Conservation (phyloP, 2,329 filamentous ascomycete species). For the Claviceps purpurea region DNA sequence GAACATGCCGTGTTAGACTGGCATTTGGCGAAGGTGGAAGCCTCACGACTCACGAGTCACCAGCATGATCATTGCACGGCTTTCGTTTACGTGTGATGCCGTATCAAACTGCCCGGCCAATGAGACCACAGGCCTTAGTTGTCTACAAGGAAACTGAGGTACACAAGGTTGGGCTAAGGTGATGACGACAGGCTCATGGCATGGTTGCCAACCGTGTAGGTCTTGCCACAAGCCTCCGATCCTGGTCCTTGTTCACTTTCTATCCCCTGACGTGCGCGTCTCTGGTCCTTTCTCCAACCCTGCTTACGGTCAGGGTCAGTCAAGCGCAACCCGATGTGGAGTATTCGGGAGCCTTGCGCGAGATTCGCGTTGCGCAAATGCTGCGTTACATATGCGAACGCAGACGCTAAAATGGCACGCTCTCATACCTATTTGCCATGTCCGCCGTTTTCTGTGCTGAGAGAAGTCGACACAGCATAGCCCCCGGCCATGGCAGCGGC, state of each 20-base stretch:
- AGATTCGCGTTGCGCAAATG: neutral
- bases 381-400: neutral
- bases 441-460: neutral
- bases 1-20: neutral
- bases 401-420: neutral
- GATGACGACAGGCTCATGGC: neutral
- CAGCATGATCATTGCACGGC: neutral
- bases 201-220: neutral
- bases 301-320: neutral
- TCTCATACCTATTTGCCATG: neutral
- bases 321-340: neutral
- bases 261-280: neutral
- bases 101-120: neutral
- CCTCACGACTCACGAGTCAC: neutral
- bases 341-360: neutral
- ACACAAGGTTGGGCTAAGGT: neutral
- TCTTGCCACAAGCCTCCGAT: neutral
- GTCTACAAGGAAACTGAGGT: neutral
- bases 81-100: neutral
- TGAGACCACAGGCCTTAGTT: neutral
- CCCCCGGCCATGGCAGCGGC: neutral
- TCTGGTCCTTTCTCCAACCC: neutral
- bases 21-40: neutral
- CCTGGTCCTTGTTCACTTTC: neutral
- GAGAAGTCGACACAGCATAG: neutral